Conservation (phyloP, 805 yeast genomes). For the Myxozyma sirexii region DNA sequence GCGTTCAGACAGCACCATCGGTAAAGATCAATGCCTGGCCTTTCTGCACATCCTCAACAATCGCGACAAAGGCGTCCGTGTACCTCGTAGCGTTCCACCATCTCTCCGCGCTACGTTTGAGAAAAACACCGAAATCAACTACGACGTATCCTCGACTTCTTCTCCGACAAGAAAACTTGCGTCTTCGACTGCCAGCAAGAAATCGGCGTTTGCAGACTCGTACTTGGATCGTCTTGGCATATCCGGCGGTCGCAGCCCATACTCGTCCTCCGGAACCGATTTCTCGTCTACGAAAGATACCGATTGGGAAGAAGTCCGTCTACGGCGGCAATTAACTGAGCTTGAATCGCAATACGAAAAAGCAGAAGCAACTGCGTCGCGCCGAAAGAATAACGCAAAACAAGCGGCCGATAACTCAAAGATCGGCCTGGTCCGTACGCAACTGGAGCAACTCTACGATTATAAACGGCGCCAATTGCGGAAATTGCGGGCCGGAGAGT, state of each 20-base stretch:
- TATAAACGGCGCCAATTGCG: conserved; percentile 68
- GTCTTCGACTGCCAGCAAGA: conserved; percentile 17
- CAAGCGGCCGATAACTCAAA: conserved; percentile 31
- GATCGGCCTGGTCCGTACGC: conserved; percentile 53
- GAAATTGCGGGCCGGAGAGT: conserved; percentile 43
- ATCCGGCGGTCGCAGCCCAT: conserved; percentile 42
- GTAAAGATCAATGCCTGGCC: conserved; percentile 88
- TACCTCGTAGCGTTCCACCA: conserved; percentile 95
- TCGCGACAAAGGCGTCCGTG: conserved; percentile 77
- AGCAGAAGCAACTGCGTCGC: conserved; percentile 54
- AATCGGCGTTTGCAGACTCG: conserved; percentile 40
- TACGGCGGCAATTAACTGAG: conserved; percentile 75
- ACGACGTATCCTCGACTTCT: conserved; percentile 23
- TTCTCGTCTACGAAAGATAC: conserved; percentile 69
- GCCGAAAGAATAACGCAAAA: conserved; percentile 42
- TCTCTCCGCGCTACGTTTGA: conserved; percentile 88
- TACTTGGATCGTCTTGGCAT: conserved; percentile 37
- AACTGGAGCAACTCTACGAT: conserved; percentile 77
- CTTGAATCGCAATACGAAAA: conserved; percentile 66
- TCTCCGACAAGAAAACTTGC: conserved; percentile 2
- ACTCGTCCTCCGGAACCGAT: conserved; percentile 59
- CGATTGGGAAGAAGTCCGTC: conserved; percentile 90
- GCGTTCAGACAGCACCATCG: conserved; percentile 80
- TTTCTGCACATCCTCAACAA: conserved; percentile 90
- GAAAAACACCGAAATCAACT: conserved; percentile 60